Percentiles rank a stretch among this genome's conserved stretches.
These are phyloP conservation scores for Cutaneotrichosporon curvatum DNA, from an alignment of 1,284 basidiomycete species.

Conservation along the genomic window DNA sequence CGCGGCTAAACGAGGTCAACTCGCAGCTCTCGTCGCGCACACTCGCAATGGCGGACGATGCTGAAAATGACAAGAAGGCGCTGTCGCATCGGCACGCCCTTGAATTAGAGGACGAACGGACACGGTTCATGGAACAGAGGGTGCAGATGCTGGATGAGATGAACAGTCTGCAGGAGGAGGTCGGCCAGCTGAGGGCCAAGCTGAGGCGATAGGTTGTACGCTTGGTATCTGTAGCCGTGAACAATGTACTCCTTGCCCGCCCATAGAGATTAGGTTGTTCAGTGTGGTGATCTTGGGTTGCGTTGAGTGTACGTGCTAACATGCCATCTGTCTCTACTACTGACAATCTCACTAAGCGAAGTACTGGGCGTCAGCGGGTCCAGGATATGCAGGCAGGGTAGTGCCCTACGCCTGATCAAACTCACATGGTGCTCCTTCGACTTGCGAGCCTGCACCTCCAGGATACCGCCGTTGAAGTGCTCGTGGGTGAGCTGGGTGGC, in stretches of 20 bases:
- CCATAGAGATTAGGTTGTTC: too few species aligned
- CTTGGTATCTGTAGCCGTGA: too few species aligned
- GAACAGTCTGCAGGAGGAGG: constrained; percentile 45
- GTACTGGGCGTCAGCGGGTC: constrained; percentile 19
- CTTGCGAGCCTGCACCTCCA: constrained; percentile 94
- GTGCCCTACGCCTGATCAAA: constrained; percentile 7
- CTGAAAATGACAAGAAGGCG: constrained; percentile 44
- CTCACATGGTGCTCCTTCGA: constrained; percentile 65
- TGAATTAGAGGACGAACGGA: constrained; percentile 38
- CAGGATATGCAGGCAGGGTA: not conserved
- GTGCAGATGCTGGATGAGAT: constrained; percentile 46
- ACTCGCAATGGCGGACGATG: constrained; percentile 67
- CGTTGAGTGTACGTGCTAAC: too few species aligned
- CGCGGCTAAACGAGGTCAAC: constrained; percentile 68
- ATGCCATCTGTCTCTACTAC: too few species aligned
- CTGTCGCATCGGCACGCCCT: constrained; percentile 24
- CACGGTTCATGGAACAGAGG: constrained; percentile 36
- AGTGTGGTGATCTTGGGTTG: too few species aligned
- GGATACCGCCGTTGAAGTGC: constrained; percentile 82
- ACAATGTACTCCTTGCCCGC: too few species aligned
- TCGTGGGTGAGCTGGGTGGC: constrained; percentile 84
- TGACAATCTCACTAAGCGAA: constrained; percentile 15
- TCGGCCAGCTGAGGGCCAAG: constrained; percentile 37
- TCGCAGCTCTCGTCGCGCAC: constrained; percentile 63
- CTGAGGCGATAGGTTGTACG: constrained; percentile 23